phyloP scores from a whole-genome alignment of 805 yeast species.

The Middelhovenomyces tepae region DNA sequence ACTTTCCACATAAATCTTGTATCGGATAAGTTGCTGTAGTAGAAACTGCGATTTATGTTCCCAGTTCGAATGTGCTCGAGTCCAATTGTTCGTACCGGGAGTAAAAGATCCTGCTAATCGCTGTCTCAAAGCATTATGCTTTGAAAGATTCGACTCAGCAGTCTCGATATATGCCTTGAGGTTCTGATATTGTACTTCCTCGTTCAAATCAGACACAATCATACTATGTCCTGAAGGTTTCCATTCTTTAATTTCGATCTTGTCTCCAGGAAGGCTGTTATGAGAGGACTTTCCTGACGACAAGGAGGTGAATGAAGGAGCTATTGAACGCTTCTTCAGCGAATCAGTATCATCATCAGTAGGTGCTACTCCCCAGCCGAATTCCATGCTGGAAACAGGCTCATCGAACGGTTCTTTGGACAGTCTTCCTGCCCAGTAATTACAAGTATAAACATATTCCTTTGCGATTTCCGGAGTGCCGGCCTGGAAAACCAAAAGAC shows the following conservation, averaged over 20 bases:
- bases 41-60: conserved; percentile 25
- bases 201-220: conserved; percentile 23
- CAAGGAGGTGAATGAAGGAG: background rate
- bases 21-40: conserved; percentile 23
- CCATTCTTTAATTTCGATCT: conserved; percentile 25
- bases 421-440: conserved; percentile 84
- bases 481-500: conserved; percentile 50
- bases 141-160: conserved; percentile 33
- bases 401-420: conserved; percentile 71
- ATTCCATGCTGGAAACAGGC: conserved; percentile 64
- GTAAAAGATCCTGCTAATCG: conserved; percentile 29
- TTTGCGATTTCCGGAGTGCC: conserved; percentile 58
- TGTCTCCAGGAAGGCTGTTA: conserved; percentile 17
- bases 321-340: conserved; percentile 1
- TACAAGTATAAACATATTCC: conserved; percentile 67
- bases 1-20: conserved; percentile 21
- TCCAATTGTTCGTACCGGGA: conserved; percentile 17
- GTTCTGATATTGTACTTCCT: conserved; percentile 32
- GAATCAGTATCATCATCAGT: background rate
- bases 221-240: conserved; percentile 25
- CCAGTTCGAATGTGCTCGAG: conserved; percentile 27
- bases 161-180: conserved; percentile 33
- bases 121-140: conserved; percentile 36
- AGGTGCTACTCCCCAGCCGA: conserved; percentile 52
- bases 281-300: conserved; percentile 4